These are phyloP conservation scores for Viola pubescens DNA, from an alignment of 441 rosid genomes.

Conservation along the genomic window DNA sequence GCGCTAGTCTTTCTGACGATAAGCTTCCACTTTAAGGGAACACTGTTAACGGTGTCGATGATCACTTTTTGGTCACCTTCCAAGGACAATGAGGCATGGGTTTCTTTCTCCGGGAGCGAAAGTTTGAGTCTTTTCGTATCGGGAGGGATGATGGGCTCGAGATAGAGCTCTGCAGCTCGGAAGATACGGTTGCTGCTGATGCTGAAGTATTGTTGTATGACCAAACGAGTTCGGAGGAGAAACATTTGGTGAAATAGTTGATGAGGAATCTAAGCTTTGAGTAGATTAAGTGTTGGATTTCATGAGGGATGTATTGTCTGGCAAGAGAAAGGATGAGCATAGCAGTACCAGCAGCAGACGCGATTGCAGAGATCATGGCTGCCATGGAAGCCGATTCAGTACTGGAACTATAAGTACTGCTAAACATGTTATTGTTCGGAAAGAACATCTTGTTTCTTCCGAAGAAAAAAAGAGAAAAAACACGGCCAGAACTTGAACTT, in stretches of 20 bases:
- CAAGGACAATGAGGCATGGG: conserved; percentile 7
- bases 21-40: conserved; percentile 8
- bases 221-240: conserved; percentile 25
- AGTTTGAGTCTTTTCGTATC: conserved; percentile 8
- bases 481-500: too few species aligned
- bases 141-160: conserved; percentile 12
- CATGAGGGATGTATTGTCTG: conserved; percentile 22
- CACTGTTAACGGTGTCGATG: conserved; percentile 5
- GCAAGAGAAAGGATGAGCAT: conserved; percentile 32
- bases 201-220: conserved; percentile 33
- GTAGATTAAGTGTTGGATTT: conserved; percentile 23
- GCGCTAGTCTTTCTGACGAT: not conserved
- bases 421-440: too few species aligned
- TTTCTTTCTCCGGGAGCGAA: conserved; percentile 4
- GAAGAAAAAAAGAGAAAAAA: too few species aligned
- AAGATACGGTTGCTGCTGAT: conserved; percentile 31
- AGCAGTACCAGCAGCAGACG: conserved; percentile 29
- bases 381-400: too few species aligned
- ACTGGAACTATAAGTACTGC: too few species aligned
- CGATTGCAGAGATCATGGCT: conserved; percentile 24
- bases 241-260: too few species aligned
- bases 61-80: conserved; percentile 8
- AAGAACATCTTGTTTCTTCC: too few species aligned
- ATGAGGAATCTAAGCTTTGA: conserved; percentile 19
- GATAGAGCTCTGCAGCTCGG: conserved; percentile 23